Conservation (phyloP, 2,329 filamentous ascomycete species). For the Fusarium ambrosium region DNA sequence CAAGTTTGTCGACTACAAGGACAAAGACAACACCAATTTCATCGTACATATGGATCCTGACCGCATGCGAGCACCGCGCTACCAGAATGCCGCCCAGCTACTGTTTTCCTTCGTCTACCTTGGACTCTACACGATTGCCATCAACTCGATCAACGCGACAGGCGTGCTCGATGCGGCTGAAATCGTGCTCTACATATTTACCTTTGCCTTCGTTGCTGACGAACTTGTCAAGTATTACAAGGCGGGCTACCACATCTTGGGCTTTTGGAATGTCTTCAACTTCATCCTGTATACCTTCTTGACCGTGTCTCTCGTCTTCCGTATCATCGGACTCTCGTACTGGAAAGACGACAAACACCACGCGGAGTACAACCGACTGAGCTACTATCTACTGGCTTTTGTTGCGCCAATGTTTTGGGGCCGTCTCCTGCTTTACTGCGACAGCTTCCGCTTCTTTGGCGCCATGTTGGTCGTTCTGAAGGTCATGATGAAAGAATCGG, state of each 20-base stretch:
- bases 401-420: conserved; percentile 97
- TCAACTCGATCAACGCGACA: conserved; percentile 91
- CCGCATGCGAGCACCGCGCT: conserved; percentile 90
- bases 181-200: conserved; percentile 89
- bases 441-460: conserved; percentile 95
- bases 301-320: conserved; percentile 81
- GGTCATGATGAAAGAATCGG: conserved; percentile 92
- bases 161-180: conserved; percentile 90
- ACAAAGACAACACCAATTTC: conserved; percentile 83
- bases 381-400: conserved; percentile 95
- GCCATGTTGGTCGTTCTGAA: conserved; percentile 98
- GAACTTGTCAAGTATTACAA: conserved; percentile 93
- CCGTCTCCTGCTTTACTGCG: conserved; percentile 90
- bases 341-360: conserved; percentile 60
- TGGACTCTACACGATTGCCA: conserved; percentile 86
- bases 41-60: conserved; percentile 91
- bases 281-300: conserved; percentile 83
- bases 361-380: conserved; percentile 79
- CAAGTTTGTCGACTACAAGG: conserved; percentile 89
- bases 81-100: conserved; percentile 92
- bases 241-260: conserved; percentile 89
- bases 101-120: conserved; percentile 87
- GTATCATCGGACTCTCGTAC: conserved; percentile 82
- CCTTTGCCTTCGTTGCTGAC: conserved; percentile 89
- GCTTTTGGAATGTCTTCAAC: conserved; percentile 99